A percentile compares a stretch with the other conserved stretches of the same genome.
Conservation (phyloP, 1,284 basidiomycete genomes). For the Mycosarcoma maydis region DNA sequence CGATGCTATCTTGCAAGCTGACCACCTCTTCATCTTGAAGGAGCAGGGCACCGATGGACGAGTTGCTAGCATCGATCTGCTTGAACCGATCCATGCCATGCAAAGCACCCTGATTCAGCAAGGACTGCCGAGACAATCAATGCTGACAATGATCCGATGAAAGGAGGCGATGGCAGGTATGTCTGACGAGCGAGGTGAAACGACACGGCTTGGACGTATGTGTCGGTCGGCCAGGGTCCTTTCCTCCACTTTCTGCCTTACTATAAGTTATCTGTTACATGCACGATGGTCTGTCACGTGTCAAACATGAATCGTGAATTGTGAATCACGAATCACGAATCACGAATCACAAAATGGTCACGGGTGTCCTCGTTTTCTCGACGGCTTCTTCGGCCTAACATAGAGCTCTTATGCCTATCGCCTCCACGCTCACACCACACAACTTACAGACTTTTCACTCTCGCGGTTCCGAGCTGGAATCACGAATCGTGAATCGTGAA, state of each 20-base stretch:
- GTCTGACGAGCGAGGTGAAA: too few relatives aligned
- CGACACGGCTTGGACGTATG: not conserved
- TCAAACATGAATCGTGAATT: too few relatives aligned
- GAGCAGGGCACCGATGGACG: constrained; percentile 55
- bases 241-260: too few relatives aligned
- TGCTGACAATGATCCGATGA: too few relatives aligned
- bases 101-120: not conserved
- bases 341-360: too few relatives aligned
- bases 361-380: too few relatives aligned
- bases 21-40: constrained; percentile 57
- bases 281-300: too few relatives aligned
- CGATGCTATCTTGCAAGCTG: constrained; percentile 56
- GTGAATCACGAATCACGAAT: too few relatives aligned
- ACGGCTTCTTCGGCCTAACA: constrained; percentile 9
- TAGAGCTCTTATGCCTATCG: not conserved
- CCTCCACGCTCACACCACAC: not conserved
- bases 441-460: too few relatives aligned
- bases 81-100: constrained; percentile 58
- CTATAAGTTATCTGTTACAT: too few relatives aligned
- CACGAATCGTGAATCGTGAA: too few relatives aligned
- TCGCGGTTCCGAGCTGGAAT: too few relatives aligned
- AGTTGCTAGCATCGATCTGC: constrained; percentile 56
- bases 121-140: not conserved
- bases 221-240: constrained; percentile 5
- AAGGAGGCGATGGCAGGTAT: not conserved